These are phyloP conservation scores for Tuber microsphaerosporum DNA, from an alignment of 495 filamentous ascomycete species.

Conservation along the genomic window DNA sequence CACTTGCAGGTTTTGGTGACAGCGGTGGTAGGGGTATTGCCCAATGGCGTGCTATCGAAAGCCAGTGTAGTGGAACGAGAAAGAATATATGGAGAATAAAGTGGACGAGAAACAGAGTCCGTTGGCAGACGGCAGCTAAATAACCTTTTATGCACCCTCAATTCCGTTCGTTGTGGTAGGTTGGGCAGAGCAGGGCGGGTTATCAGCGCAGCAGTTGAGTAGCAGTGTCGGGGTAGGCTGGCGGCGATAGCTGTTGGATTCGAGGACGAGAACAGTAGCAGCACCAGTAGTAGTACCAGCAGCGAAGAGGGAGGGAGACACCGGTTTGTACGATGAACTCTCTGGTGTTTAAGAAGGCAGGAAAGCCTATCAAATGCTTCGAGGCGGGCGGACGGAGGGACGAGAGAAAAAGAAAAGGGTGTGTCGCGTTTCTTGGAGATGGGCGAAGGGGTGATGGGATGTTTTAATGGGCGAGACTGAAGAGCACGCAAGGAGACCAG, in stretches of 20 bases:
- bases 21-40: background rate
- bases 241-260: background rate
- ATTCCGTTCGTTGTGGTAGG: background rate
- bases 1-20: background rate
- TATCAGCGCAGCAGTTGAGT: background rate
- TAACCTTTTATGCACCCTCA: background rate
- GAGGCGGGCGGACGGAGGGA: background rate
- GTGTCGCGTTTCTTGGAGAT: background rate
- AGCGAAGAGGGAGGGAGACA: background rate
- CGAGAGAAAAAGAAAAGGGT: background rate
- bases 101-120: background rate
- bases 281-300: background rate
- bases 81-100: background rate
- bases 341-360: background rate
- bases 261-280: background rate
- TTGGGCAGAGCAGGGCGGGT: background rate
- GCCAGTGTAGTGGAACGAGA: background rate
- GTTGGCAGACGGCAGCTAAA: background rate
- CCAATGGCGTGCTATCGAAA: background rate
- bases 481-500: constrained; percentile 31
- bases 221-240: background rate
- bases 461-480: constrained; percentile 32
- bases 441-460: constrained; percentile 22
- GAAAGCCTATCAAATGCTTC: background rate
- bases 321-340: background rate